Base-by-base conservation (phyloP, 495 filamentous ascomycete species). In the Parathielavia hyrcaniae region DNA sequence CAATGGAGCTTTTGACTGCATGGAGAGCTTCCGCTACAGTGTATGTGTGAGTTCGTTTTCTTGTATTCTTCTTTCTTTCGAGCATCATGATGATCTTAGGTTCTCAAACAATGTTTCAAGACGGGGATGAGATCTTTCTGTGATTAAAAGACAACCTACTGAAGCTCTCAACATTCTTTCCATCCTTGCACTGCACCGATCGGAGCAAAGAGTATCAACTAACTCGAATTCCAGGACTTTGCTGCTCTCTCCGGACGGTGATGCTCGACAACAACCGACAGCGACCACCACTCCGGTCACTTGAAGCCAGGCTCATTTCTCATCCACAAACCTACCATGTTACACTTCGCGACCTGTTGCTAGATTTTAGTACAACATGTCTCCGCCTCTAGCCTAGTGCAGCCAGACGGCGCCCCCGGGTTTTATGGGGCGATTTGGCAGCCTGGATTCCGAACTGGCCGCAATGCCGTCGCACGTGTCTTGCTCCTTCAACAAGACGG, bases 401-500 rank as follows among this genome's bases (percentile, higher is more conserved):
- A 65, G 13, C 48, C 54, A 2, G 38, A 1, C 41, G 44, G 44
- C 9, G 58, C 61, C 1, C 19, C n/a, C 0, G 58, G 60, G 41
- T 66, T 66, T 61, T 49, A 40, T 61, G 50, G 11, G 20, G 40
- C 19, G 47, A 17, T 34, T 40, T 20, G 23, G n/a, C n/a, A n/a
- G n/a, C n/a, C n/a, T n/a, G n/a, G n/a, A 63, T 39, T 3, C 41
- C 13, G 26, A 58, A 61, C 58, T 38, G n/a, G 54, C 39, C 14
- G 58, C 58, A 16, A 63, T 59, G 13, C 12, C 17, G n/a, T 39
- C 52, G 52, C 61, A 66, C 20, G 54, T 61, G 10, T 66, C 60
- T 9, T 55, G 58, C 46, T 17, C 36, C 54, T 46, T 36, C 19
- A n/a, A 66, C 73, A 32, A 72, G 63, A 58, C 77, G 68, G 61